phyloP scores from a whole-genome alignment of 768 basidiomycete genomes.

The Lentinula edodes region DNA sequence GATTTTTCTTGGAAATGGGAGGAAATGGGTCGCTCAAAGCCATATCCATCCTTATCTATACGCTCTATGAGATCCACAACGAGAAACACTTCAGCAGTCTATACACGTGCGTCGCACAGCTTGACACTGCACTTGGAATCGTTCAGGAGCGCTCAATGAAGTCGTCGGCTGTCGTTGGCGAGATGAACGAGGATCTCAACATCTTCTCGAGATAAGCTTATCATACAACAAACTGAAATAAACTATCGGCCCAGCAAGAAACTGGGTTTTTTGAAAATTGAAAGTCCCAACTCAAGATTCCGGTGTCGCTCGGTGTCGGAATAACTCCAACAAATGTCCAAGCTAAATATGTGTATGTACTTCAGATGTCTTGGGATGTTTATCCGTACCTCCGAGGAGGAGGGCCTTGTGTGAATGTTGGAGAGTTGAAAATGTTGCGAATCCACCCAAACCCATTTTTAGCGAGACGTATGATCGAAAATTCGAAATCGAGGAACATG shows the following conservation, averaged over 20 bases:
- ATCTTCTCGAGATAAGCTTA: neutral
- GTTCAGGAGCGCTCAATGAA: too few species aligned
- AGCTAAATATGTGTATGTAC: too few species aligned
- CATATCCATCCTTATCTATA: too few species aligned
- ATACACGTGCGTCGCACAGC: too few species aligned
- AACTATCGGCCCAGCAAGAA: neutral
- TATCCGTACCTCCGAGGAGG: neutral
- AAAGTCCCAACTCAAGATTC: neutral
- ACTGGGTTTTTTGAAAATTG: neutral
- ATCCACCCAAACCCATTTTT: neutral
- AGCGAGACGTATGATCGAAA: neutral
- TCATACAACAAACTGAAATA: neutral
- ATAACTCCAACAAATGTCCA: too few species aligned
- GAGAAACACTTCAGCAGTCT: too few species aligned
- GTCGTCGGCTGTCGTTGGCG: too few species aligned
- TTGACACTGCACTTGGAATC: too few species aligned
- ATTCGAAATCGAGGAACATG: neutral
- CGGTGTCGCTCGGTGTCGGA: too few species aligned
- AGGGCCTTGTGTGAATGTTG: neutral
- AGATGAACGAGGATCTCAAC: neutral
- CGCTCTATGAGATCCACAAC: too few species aligned
- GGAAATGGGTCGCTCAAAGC: too few species aligned
- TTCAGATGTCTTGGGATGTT: neutral
- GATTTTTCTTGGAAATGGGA: too few species aligned
- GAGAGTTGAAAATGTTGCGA: neutral